phyloP scores from a whole-genome alignment of 768 basidiomycete species.

The Podaxis rugospora region DNA sequence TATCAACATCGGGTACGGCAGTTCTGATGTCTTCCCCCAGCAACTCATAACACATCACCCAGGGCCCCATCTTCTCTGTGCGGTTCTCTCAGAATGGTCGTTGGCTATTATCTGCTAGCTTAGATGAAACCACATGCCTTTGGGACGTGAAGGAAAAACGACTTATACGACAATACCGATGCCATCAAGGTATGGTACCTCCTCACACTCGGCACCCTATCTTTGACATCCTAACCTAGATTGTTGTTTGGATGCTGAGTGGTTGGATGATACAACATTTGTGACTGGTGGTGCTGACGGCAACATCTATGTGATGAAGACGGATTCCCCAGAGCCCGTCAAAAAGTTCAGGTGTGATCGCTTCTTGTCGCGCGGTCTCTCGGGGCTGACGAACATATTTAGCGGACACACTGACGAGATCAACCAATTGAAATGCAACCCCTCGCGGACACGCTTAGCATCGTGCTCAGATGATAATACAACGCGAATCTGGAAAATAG shows the following conservation, averaged over 20 bases:
- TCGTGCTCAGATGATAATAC: conserved; percentile 83
- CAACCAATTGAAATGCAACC: conserved; percentile 72
- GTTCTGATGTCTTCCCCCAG: conserved; percentile 1
- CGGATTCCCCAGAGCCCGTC: conserved; percentile 49
- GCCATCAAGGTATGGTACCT: conserved; percentile 53
- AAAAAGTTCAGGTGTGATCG: conserved; percentile 56
- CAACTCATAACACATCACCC: conserved; percentile 28
- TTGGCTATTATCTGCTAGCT: conserved; percentile 71
- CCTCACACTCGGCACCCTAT: neutral
- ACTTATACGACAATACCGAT: conserved; percentile 58
- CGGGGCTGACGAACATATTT: conserved; percentile 11
- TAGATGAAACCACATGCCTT: conserved; percentile 73
- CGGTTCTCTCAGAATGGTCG: conserved; percentile 71
- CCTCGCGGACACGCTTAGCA: conserved; percentile 61
- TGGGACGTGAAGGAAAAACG: conserved; percentile 69
- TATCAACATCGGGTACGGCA: conserved; percentile 59
- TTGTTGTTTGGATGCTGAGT: conserved; percentile 79
- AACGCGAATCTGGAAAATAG: conserved; percentile 71
- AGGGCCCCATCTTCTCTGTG: conserved; percentile 80
- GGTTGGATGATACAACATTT: conserved; percentile 68
- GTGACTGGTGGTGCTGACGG: conserved; percentile 72
- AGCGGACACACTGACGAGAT: conserved; percentile 77
- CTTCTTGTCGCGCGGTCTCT: neutral
- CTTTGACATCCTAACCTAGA: conserved; percentile 30
- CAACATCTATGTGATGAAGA: conserved; percentile 54